phyloP scores from a whole-genome alignment of 129 eudicot genomes.

The Tagetes erecta region DNA sequence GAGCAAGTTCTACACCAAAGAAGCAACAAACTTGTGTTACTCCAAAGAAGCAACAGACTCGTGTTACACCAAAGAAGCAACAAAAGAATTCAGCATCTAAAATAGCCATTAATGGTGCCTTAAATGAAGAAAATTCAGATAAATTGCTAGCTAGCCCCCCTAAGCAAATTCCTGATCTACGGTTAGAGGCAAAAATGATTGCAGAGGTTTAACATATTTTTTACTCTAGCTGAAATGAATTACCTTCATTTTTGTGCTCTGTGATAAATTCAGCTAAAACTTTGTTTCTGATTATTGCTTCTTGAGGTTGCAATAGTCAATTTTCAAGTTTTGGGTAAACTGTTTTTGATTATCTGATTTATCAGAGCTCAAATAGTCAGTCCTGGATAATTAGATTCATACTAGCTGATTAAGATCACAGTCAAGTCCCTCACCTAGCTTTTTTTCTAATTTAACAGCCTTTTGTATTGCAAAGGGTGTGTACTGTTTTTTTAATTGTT shows the following conservation, averaged over 20 bases:
- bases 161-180: conserved; percentile 65
- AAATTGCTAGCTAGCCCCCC: conserved; percentile 43
- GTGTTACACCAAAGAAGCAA: conserved; percentile 54
- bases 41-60: conserved; percentile 49
- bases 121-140: conserved; percentile 35
- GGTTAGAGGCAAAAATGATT: conserved; percentile 80
- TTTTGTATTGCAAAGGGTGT: not conserved
- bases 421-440: not conserved
- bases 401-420: not conserved
- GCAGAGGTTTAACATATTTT: conserved; percentile 72
- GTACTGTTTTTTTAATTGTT: not conserved
- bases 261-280: not conserved
- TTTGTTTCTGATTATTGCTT: not conserved
- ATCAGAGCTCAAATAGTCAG: not conserved
- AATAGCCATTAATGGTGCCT: conserved; percentile 32
- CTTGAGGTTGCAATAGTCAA: not conserved
- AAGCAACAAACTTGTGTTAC: conserved; percentile 50
- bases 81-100: conserved; percentile 40
- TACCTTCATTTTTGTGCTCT: not conserved
- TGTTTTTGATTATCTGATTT: conserved; percentile 7
- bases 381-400: not conserved
- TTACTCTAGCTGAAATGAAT: conserved; percentile 17
- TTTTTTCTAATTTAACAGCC: not conserved
- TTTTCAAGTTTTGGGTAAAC: not conserved
- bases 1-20: conserved; percentile 42